Base-by-base conservation (phyloP, 116 monocot species). In the Phalaenopsis hybrid region DNA sequence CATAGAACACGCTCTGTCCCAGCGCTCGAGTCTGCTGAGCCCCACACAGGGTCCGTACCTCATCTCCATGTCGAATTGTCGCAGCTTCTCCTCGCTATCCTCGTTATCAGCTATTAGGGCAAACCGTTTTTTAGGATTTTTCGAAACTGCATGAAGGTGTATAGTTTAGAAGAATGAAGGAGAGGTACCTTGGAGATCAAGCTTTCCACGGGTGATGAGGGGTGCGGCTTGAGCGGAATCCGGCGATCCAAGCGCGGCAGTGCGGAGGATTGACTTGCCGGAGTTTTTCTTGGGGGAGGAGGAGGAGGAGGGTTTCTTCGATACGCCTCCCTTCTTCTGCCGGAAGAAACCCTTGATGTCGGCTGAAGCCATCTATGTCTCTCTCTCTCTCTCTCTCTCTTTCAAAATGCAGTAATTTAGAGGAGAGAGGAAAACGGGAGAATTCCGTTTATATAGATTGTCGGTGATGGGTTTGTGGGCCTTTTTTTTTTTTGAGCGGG, bases 41-140 rank as follows among this genome's bases (percentile, higher is more conserved):
- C 94, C 94, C 16, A 92, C 48, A 76, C 90, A 94, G 0, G 92
- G 94, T 15, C 94, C 94, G 83, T 84, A 94, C 78, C 76, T 87
- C 90, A 92, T 89, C 79, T 94, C 88, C 94, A 91, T 85, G 76
- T 94, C 94, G 68, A 94, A 94, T 78, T 84, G 87, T 81, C 88
- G 75, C 86, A 94, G 78, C 82, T 43, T 80, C 85, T 81, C 88
- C 74, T 91, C 91, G 77, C 89, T 85, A 9, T 80, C 81, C 45
- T 82, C 85, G 59, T 85, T 82, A 21, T 86, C 91, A 76, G 84
- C 87, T 87, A n/a, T 44, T 63, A 51, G 34, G 68, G 75, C 21
- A 25, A 31, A 69, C 28, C 28, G 77, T 74, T 63, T 61, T 55
- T 55, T 55, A 4, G 15, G 15, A 4, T 55, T 55, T 55, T 55